phyloP scores from a whole-genome alignment of 257 asterid genomes.

The Solanum pinnatisectum region DNA sequence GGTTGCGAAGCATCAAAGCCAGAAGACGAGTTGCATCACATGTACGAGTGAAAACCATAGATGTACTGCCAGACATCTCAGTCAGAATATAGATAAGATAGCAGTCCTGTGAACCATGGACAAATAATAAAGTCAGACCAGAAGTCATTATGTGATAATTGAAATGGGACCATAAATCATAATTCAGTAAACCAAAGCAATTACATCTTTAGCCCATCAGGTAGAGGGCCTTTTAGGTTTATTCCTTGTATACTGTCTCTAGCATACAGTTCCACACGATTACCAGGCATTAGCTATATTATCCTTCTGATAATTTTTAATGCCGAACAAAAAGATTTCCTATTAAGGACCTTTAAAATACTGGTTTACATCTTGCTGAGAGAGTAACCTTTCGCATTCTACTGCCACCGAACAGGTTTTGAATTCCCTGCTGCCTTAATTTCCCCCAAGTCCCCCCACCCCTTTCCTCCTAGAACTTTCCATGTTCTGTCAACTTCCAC shows the following conservation, averaged over 20 bases:
- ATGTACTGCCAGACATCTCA: slow-evolving; percentile 60
- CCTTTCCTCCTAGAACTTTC: background rate
- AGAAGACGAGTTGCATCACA: slow-evolving; percentile 72
- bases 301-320: background rate
- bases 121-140: background rate
- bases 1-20: slow-evolving; percentile 70
- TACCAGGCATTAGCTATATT: background rate
- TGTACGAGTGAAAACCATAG: slow-evolving; percentile 93
- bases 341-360: background rate
- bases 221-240: background rate
- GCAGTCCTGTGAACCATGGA: slow-evolving; percentile 45
- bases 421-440: background rate
- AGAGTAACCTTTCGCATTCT: background rate
- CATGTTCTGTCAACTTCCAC: background rate
- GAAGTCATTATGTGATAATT: background rate
- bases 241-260: background rate
- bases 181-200: background rate
- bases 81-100: slow-evolving; percentile 76
- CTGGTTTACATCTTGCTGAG: background rate
- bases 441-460: background rate
- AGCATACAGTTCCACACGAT: background rate
- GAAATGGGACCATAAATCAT: background rate
- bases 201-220: background rate
- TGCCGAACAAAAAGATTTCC: background rate
- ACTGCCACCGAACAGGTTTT: background rate